phyloP scores from a whole-genome alignment of 768 basidiomycete species.

The Hygrocybe coccinea region DNA sequence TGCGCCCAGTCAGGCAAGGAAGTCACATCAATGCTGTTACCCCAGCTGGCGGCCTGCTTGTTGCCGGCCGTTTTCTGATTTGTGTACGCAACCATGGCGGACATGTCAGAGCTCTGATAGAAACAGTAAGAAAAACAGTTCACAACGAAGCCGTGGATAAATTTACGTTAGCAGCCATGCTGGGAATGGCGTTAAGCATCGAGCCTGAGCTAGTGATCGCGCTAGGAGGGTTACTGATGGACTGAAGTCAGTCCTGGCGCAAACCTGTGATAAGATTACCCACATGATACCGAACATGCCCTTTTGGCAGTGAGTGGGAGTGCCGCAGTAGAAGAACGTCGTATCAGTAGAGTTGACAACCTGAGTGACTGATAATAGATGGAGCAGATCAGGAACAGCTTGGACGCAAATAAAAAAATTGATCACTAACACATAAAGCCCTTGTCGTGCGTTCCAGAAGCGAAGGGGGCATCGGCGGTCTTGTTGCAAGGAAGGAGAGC shows the following conservation, averaged over 20 bases:
- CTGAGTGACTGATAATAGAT: conserved; percentile 53
- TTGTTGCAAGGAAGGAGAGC: conserved; percentile 68
- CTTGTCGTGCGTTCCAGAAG: conserved; percentile 60
- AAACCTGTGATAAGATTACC: conserved; percentile 9
- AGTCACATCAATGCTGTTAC: conserved; percentile 54
- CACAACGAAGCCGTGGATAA: background rate
- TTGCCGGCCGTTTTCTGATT: conserved; percentile 45
- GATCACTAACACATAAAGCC: conserved; percentile 53
- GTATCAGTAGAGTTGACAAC: conserved; percentile 69
- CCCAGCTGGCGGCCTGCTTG: conserved; percentile 52
- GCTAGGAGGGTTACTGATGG: conserved; percentile 51
- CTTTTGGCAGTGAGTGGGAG: conserved; percentile 67
- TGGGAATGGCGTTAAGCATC: conserved; percentile 49
- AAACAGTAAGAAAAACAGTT: conserved; percentile 5
- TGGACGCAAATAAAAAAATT: background rate
- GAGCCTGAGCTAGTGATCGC: conserved; percentile 42
- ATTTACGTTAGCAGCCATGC: conserved; percentile 42
- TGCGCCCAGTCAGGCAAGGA: conserved; percentile 53
- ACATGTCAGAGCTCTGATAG: conserved; percentile 49
- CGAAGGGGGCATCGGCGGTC: conserved; percentile 52
- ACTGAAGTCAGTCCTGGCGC: conserved; percentile 5
- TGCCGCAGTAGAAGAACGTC: conserved; percentile 71
- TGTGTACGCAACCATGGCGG: conserved; percentile 52
- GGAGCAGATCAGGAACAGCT: conserved; percentile 11
- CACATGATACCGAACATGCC: conserved; percentile 83